A percentile compares a stretch with the other conserved stretches of the same genome.
These are phyloP conservation scores for Blastosporella zonata DNA, from an alignment of 1,284 basidiomycete genomes.

Conservation along the genomic window DNA sequence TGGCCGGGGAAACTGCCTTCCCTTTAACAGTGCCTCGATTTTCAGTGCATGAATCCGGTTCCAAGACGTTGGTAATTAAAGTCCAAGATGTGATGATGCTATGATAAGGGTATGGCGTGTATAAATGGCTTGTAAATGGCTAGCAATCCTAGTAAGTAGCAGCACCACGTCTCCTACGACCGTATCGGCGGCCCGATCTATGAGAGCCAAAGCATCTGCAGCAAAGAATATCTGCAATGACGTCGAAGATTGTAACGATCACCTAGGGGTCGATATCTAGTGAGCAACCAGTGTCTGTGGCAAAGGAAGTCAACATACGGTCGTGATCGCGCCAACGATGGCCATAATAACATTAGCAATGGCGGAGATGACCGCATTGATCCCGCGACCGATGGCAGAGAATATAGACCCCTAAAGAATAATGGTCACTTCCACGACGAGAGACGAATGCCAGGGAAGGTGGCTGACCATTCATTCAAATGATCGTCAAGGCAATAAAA, in stretches of 20 bases:
- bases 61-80: not conserved
- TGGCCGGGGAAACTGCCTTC: conserved; percentile 36
- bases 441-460: not conserved
- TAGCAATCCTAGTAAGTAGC: not conserved
- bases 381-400: conserved; percentile 56
- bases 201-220: conserved; percentile 52
- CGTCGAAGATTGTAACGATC: conserved; percentile 60
- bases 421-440: not conserved
- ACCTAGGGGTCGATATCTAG: conserved; percentile 36
- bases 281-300: not conserved
- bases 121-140: not conserved
- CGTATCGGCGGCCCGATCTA: conserved; percentile 34
- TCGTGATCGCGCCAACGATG: conserved; percentile 55
- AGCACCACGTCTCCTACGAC: conserved; percentile 22
- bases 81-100: not conserved
- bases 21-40: not conserved
- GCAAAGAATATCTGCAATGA: conserved; percentile 60
- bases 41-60: not conserved
- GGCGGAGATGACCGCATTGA: conserved; percentile 55
- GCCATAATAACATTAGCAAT: conserved; percentile 56
- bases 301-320: conserved; percentile 34
- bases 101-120: not conserved
- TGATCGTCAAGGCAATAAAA: not conserved
- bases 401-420: conserved; percentile 24
- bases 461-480: not conserved